Evolutionary conservation across 345 rosid genomes (phyloP).

Genomic region (Rubroshorea leprosula): DNA sequence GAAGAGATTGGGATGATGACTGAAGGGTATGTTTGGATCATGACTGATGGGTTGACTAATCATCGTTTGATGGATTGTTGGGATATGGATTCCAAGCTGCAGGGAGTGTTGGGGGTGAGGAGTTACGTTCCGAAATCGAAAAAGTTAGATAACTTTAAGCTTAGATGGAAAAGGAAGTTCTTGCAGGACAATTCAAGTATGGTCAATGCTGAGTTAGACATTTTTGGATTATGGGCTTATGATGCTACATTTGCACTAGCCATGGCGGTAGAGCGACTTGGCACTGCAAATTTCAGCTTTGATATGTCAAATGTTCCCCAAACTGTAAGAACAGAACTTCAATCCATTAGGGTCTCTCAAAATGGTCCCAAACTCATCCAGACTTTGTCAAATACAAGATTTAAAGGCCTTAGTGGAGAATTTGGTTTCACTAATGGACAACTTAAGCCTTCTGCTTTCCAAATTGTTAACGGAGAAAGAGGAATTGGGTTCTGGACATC

Average conservation of each 20-base stretch:
- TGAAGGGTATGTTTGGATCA: conserved; percentile 29
- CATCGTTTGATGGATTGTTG: background rate
- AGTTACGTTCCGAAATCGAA: conserved; percentile 10
- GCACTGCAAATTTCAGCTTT: conserved; percentile 2
- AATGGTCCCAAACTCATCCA: too few species aligned
- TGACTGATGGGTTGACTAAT: conserved; percentile 20
- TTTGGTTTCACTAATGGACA: conserved; percentile 30
- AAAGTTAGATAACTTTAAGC: too few species aligned
- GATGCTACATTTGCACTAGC: too few species aligned
- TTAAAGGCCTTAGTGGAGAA: too few species aligned
- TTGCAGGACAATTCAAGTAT: too few species aligned
- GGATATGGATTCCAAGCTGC: conserved; percentile 10
- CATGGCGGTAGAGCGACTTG: conserved; percentile 27
- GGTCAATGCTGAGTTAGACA: too few species aligned
- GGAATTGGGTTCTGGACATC: conserved; percentile 35
- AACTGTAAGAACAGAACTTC: conserved; percentile 4
- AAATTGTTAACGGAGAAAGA: conserved; percentile 32
- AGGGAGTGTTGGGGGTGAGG: conserved; percentile 21
- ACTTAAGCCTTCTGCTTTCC: conserved; percentile 19
- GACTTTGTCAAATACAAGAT: too few species aligned
- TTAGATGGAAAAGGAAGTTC: too few species aligned
- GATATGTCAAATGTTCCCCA: conserved; percentile 8
- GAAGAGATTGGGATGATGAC: conserved; percentile 27
- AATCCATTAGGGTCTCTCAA: conserved; percentile 16
- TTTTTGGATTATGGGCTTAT: too few species aligned